A percentile compares a stretch with the other conserved stretches of the same genome.
Conservation (phyloP, 2,329 filamentous ascomycete genomes). For the Botrytis fragariae region DNA sequence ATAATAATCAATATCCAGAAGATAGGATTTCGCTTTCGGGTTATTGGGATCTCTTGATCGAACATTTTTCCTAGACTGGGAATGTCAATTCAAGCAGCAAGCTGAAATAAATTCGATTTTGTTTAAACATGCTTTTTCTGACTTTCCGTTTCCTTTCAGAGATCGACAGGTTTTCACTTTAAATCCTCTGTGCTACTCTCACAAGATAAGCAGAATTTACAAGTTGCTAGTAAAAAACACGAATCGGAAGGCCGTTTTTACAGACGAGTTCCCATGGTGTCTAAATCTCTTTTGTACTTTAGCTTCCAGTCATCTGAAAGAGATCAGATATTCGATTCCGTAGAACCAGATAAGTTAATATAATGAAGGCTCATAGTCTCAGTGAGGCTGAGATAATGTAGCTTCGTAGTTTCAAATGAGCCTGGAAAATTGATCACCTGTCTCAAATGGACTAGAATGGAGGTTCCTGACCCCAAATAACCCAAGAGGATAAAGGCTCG, state of each 20-base stretch:
- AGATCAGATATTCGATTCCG: rapidly evolving
- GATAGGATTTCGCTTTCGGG: background rate
- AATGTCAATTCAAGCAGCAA: background rate
- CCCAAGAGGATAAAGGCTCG: background rate
- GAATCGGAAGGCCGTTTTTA: background rate
- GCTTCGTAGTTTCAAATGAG: background rate
- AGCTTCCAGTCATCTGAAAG: background rate
- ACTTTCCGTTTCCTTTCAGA: background rate
- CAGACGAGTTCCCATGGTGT: background rate
- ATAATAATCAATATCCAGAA: background rate
- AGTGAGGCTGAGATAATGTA: background rate
- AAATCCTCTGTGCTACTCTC: background rate
- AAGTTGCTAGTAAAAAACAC: background rate
- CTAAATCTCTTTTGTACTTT: background rate
- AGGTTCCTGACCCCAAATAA: rapidly evolving
- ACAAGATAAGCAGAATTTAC: background rate
- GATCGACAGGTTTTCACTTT: rapidly evolving
- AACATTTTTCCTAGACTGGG: rapidly evolving
- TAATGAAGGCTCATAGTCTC: background rate
- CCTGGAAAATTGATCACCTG: rapidly evolving
- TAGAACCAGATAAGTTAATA: background rate
- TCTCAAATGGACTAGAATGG: background rate
- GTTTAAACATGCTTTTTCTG: background rate
- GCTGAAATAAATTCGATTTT: background rate
- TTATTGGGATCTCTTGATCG: background rate